phyloP scores from a whole-genome alignment of 139 green algal species.

The Chlamydomonas sphaeroides region DNA sequence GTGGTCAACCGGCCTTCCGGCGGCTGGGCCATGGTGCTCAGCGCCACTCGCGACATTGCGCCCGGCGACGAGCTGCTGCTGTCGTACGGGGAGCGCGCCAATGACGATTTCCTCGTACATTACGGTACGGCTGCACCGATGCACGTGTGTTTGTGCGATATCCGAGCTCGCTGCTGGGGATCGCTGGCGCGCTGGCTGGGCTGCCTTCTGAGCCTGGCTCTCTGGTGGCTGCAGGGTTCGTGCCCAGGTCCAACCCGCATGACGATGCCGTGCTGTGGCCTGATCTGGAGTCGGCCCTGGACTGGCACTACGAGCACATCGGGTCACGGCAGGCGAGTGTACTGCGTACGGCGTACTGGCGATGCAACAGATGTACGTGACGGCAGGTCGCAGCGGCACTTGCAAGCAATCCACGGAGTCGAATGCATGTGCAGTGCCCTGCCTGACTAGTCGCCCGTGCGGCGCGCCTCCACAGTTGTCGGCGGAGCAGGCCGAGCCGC shows the following conservation, averaged over 20 bases:
- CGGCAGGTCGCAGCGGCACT: too few species aligned
- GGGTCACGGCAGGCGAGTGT: not conserved
- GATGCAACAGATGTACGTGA: too few species aligned
- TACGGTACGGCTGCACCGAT: conserved; percentile 45
- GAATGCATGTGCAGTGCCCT: too few species aligned
- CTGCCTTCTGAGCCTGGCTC: too few species aligned
- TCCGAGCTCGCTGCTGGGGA: too few species aligned
- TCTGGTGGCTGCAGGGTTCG: conserved; percentile 30
- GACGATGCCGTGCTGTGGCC: conserved; percentile 53
- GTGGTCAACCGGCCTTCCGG: conserved; percentile 42
- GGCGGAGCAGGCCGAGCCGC: not conserved
- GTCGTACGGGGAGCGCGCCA: conserved; percentile 82
- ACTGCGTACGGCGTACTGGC: not conserved
- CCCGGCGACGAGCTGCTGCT: conserved; percentile 63
- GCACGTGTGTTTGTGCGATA: too few species aligned
- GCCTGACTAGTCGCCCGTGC: not conserved
- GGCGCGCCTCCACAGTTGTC: not conserved
- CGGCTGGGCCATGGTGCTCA: conserved; percentile 74
- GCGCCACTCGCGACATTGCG: conserved; percentile 49
- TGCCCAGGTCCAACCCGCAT: conserved; percentile 49
- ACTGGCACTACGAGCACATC: conserved; percentile 49
- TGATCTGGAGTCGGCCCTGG: conserved; percentile 50
- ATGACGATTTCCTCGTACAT: conserved; percentile 84
- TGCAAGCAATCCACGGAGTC: too few species aligned
- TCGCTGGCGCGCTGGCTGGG: too few species aligned